Conservation (phyloP, 495 filamentous ascomycete genomes). For the Trichoderma virens region DNA sequence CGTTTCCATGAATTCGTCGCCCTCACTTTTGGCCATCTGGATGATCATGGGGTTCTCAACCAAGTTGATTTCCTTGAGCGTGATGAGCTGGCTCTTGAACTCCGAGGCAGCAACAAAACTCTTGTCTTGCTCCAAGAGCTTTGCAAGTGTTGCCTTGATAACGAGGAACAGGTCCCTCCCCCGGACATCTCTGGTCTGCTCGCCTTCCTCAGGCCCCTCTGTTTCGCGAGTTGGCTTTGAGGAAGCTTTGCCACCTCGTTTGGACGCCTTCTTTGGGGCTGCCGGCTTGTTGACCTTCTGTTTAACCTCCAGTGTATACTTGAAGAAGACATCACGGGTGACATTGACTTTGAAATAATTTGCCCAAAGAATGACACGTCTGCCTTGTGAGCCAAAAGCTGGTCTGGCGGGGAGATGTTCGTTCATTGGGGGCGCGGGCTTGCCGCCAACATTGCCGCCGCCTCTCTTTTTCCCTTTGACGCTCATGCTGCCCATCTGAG, state of each 20-base stretch:
- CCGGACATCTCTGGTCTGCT: slow-evolving; percentile 30
- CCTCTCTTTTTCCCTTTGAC: neutral
- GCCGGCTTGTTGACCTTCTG: slow-evolving; percentile 13
- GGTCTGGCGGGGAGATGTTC: slow-evolving; percentile 41
- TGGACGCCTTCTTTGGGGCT: neutral
- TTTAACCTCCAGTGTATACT: slow-evolving; percentile 28
- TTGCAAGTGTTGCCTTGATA: slow-evolving; percentile 41
- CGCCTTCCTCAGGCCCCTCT: slow-evolving; percentile 23
- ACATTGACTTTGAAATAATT: slow-evolving; percentile 55
- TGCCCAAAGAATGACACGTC: slow-evolving; percentile 46
- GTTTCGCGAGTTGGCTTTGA: too few species aligned
- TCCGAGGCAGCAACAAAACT: slow-evolving; percentile 47
- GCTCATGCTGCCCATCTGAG: slow-evolving; percentile 19
- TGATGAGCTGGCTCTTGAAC: slow-evolving; percentile 46
- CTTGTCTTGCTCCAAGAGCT: slow-evolving; percentile 19
- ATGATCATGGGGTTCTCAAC: slow-evolving; percentile 24
- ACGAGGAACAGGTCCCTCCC: slow-evolving; percentile 48
- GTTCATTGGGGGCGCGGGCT: neutral
- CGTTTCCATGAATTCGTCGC: slow-evolving; percentile 30
- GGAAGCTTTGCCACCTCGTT: slow-evolving; percentile 6
- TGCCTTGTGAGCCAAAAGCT: slow-evolving; percentile 50
- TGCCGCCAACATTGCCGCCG: neutral
- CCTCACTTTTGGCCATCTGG: slow-evolving; percentile 34
- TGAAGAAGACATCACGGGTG: slow-evolving; percentile 26
- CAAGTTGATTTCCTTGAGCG: slow-evolving; percentile 29